Percentiles rank a stretch among this genome's conserved stretches.
These are phyloP conservation scores for Cucurbita ficifolia DNA, from an alignment of 306 rosid species.

Conservation along the genomic window DNA sequence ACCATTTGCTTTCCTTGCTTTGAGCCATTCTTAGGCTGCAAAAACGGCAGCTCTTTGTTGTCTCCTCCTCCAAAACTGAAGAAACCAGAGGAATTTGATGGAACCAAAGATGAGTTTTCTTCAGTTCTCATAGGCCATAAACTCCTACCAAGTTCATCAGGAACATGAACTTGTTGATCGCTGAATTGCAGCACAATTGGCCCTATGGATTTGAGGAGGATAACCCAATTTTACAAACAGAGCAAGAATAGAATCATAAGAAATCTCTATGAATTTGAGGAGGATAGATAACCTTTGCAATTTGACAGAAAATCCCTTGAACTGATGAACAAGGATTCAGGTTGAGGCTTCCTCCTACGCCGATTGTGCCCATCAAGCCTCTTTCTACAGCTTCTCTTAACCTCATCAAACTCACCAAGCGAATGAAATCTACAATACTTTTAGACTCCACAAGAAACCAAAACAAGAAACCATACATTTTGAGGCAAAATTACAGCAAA, in stretches of 20 bases:
- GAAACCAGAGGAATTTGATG: conserved; percentile 12
- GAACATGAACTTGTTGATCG: conserved; percentile 37
- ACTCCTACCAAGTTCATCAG: conserved; percentile 21
- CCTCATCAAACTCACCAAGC: conserved; percentile 53
- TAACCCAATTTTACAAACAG: background rate
- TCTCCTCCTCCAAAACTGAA: conserved; percentile 26
- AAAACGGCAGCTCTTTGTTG: conserved; percentile 17
- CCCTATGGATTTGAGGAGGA: conserved; percentile 24
- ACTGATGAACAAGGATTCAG: conserved; percentile 24
- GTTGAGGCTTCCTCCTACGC: conserved; percentile 48
- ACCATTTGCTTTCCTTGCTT: conserved; percentile 17
- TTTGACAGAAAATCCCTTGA: conserved; percentile 22
- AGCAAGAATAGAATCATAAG: background rate
- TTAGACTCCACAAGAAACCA: background rate
- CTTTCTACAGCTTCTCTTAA: conserved; percentile 53
- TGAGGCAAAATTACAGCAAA: background rate
- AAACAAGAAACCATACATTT: background rate
- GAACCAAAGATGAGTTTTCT: conserved; percentile 21
- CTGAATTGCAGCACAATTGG: conserved; percentile 72
- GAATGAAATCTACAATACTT: conserved; percentile 34
- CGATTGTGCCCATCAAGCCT: conserved; percentile 58
- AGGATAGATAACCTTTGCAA: conserved; percentile 23
- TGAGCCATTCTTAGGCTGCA: conserved; percentile 25
- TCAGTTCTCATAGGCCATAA: conserved; percentile 42
- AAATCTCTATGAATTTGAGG: conserved; percentile 13